A percentile compares a stretch with the other conserved stretches of the same genome.
Conservation (phyloP, 2,329 filamentous ascomycete species). For the Fusarium sublunatum region DNA sequence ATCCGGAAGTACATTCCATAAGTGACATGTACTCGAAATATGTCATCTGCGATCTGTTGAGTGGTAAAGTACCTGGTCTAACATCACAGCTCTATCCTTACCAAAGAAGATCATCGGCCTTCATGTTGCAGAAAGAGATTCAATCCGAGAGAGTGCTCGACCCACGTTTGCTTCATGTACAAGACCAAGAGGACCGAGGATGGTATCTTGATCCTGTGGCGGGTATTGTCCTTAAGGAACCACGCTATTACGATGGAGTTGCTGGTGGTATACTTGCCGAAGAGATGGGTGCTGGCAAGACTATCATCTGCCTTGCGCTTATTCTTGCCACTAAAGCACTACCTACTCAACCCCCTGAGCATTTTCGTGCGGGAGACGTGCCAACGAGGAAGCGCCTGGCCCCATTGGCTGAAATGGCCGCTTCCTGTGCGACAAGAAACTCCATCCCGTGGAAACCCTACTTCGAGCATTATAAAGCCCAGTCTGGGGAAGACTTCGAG, state of each 20-base stretch:
- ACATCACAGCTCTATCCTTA: constrained; percentile 78
- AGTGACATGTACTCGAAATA: constrained; percentile 62
- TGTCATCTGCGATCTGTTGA: constrained; percentile 67
- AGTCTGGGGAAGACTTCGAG: constrained; percentile 61
- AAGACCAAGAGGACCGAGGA: constrained; percentile 67
- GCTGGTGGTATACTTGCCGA: constrained; percentile 83
- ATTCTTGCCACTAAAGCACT: constrained; percentile 81
- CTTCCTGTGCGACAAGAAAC: constrained; percentile 72
- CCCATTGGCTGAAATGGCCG: constrained; percentile 79
- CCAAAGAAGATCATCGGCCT: constrained; percentile 80
- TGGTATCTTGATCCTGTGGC: constrained; percentile 80
- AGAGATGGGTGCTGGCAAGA: constrained; percentile 88
- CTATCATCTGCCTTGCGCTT: constrained; percentile 82
- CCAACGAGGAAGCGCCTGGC: constrained; percentile 62
- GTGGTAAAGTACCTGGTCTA: constrained; percentile 66
- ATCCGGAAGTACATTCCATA: constrained; percentile 64
- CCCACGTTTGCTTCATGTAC: constrained; percentile 72
- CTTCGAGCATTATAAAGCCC: constrained; percentile 63
- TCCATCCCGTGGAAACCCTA: constrained; percentile 77
- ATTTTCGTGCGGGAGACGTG: constrained; percentile 60
- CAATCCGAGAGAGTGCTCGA: constrained; percentile 74
- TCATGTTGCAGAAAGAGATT: constrained; percentile 86
- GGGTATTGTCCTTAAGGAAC: constrained; percentile 71
- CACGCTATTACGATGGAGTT: constrained; percentile 77
- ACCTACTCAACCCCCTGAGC: constrained; percentile 71